Evolutionary conservation across 805 yeast species (phyloP).

Genomic region (Kockiozyma suomiensis): DNA sequence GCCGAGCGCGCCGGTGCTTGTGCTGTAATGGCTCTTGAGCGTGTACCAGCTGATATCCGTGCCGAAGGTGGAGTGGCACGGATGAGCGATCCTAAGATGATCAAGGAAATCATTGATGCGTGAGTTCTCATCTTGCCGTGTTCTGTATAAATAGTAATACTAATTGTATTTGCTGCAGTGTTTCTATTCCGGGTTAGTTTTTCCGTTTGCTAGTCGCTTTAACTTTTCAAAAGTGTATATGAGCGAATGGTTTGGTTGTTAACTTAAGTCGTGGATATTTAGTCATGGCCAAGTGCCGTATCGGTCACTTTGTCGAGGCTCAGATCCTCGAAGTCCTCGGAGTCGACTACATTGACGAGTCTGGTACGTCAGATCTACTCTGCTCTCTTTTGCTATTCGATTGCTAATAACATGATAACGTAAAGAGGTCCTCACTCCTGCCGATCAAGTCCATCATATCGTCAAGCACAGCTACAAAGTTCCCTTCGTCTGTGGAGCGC

Average conservation of each 20-base stretch:
- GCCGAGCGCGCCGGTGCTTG: slow-evolving; percentile 87
- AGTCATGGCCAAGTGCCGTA: slow-evolving; percentile 85
- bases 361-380: slow-evolving; percentile 38
- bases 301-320: slow-evolving; percentile 83
- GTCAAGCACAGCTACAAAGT: slow-evolving; percentile 61
- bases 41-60: slow-evolving; percentile 85
- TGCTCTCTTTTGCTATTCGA: not conserved
- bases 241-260: not conserved
- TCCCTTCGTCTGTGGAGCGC: slow-evolving; percentile 85
- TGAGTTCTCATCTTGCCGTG: slow-evolving; percentile 10
- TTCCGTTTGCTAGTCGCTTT: not conserved
- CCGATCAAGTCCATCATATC: slow-evolving; percentile 70
- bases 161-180: slow-evolving; percentile 31
- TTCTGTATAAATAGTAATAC: too few relatives aligned
- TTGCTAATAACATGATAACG: not conserved
- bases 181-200: slow-evolving; percentile 42
- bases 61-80: slow-evolving; percentile 80
- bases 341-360: slow-evolving; percentile 80
- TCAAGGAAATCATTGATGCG: slow-evolving; percentile 69
- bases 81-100: slow-evolving; percentile 84
- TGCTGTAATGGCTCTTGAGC: slow-evolving; percentile 86
- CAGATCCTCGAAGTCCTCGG: slow-evolving; percentile 71
- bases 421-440: slow-evolving; percentile 75
- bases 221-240: not conserved
- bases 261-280: not conserved